These are phyloP conservation scores for Hura crepitans DNA, from an alignment of 441 rosid species.

Conservation along the genomic window DNA sequence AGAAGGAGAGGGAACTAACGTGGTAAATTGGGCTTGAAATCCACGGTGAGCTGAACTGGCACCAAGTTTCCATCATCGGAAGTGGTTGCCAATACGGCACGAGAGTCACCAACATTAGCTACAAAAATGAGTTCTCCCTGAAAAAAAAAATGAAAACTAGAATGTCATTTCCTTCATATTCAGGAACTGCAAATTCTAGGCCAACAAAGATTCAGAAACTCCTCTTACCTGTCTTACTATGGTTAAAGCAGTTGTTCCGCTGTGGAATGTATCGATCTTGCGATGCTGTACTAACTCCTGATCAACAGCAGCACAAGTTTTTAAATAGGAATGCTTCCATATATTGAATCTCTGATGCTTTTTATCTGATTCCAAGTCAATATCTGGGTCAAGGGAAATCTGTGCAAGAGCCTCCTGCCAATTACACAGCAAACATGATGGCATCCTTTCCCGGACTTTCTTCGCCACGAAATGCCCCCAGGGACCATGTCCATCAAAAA, in stretches of 20 bases:
- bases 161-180: no score
- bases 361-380: constrained; percentile 26
- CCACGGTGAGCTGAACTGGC: constrained; percentile 75
- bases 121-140: constrained; percentile 59
- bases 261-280: constrained; percentile 55
- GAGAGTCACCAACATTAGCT: constrained; percentile 86
- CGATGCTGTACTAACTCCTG: constrained; percentile 59
- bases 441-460: constrained; percentile 50
- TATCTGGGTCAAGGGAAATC: constrained; percentile 36
- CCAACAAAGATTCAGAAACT: no score
- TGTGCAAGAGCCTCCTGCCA: constrained; percentile 65
- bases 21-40: constrained; percentile 78
- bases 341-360: constrained; percentile 40
- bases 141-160: neutral
- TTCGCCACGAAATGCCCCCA: constrained; percentile 84
- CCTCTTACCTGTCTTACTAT: constrained; percentile 80
- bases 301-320: constrained; percentile 64
- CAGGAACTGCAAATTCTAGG: no score
- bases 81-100: constrained; percentile 73
- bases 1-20: constrained; percentile 31
- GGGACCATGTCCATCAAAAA: constrained; percentile 92
- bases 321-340: constrained; percentile 72
- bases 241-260: constrained; percentile 75
- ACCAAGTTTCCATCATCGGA: constrained; percentile 50
- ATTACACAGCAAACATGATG: constrained; percentile 60